Base-by-base conservation (phyloP, 1,284 basidiomycete species). In the Pulveroboletus sp. region DNA sequence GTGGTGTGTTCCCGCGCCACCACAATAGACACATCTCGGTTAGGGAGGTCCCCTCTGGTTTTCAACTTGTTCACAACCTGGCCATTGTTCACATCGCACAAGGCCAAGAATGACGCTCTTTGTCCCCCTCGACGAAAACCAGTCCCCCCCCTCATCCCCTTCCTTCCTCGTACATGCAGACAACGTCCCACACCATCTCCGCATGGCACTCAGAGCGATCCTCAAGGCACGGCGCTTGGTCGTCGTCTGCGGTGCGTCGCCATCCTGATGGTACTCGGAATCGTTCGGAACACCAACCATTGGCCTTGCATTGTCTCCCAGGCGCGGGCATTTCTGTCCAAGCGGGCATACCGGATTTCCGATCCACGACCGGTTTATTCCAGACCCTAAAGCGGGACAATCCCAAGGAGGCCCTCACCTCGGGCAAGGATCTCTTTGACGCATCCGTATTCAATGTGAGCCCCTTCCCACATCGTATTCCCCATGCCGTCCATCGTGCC, bases 291-390 rank as follows among this genome's bases (percentile, higher is more conserved):
- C 40, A 48, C 51, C 48, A 36, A 44, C 52, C n/a, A 18, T 50
- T 3, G 35, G 42, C 1, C 15, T 44, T 58, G 25, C 24, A 28
- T 26, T n/a, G 26, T 44, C 43, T 29, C 3, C 17, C 58, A 92
- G 94, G 94, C 59, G 95, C 95, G 50, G 95, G 95, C 31, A 92
- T 97, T 60, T 95, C 92, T 49, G 94, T 95, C 3, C 83, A 87
- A 39, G 92, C 92, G 52, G 89, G 92, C 45, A 97, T 98, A 45
- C 94, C 95, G 31, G 95, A 97, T 75, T 98, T 98, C 72, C 80
- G 95, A 62, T 94, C 91, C 2, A 75, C 89, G 6, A 83, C 85
- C 43, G 94, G 94, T 22, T 77, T 97, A 26, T 96, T 96, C 72
- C 85, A 87, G 63, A 81, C 83, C 45, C 74, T 89, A 62, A 94